These are phyloP conservation scores for Sicyos edulis DNA, from an alignment of 306 rosid genomes.

Conservation along the genomic window DNA sequence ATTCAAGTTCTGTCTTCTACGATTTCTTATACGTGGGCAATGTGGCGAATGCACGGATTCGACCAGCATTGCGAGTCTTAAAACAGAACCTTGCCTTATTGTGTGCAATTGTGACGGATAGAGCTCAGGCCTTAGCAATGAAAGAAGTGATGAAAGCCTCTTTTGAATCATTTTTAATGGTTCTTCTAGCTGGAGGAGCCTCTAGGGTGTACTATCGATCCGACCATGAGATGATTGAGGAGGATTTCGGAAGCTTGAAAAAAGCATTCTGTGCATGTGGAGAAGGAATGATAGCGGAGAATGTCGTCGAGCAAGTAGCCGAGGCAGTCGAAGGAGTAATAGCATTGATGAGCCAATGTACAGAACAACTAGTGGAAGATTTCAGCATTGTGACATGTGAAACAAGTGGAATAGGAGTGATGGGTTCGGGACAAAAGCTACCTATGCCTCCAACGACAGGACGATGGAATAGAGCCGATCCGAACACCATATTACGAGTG, in stretches of 20 bases:
- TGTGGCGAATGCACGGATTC: slow-evolving; percentile 57
- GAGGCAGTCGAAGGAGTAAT: slow-evolving; percentile 67
- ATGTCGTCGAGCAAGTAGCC: slow-evolving; percentile 64
- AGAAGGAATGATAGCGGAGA: slow-evolving; percentile 70
- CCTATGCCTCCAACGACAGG: slow-evolving; percentile 96
- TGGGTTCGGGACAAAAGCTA: slow-evolving; percentile 51
- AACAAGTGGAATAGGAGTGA: slow-evolving; percentile 57
- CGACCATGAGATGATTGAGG: slow-evolving; percentile 55
- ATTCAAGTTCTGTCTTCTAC: slow-evolving; percentile 66
- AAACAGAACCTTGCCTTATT: slow-evolving; percentile 74
- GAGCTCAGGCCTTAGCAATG: slow-evolving; percentile 73
- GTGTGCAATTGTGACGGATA: slow-evolving; percentile 50
- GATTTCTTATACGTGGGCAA: slow-evolving; percentile 56
- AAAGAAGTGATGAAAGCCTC: slow-evolving; percentile 83
- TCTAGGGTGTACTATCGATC: slow-evolving; percentile 50
- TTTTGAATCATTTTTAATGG: slow-evolving; percentile 84
- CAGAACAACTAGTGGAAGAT: slow-evolving; percentile 81
- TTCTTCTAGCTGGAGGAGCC: slow-evolving; percentile 79
- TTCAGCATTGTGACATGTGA: slow-evolving; percentile 68
- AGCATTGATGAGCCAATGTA: slow-evolving; percentile 52
- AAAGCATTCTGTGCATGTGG: slow-evolving; percentile 59
- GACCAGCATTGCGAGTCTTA: slow-evolving; percentile 58
- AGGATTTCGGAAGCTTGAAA: slow-evolving; percentile 69
- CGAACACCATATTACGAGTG: slow-evolving; percentile 82
- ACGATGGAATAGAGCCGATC: slow-evolving; percentile 81